A percentile compares a stretch with the other conserved stretches of the same genome.
phyloP scores from a whole-genome alignment of 78 protist species.

The Mantamonas sphyraenae region DNA sequence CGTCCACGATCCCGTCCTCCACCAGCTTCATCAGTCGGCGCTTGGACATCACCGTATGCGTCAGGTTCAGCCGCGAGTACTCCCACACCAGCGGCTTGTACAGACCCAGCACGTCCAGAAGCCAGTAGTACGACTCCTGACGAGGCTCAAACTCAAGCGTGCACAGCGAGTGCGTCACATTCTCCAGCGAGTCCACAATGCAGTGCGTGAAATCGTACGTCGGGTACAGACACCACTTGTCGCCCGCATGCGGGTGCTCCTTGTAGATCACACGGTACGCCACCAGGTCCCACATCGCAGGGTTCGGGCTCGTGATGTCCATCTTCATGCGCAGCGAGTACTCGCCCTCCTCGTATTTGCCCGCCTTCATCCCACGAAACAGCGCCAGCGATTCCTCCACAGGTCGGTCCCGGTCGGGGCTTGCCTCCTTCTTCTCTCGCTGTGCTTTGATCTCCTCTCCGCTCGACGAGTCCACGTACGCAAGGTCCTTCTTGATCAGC shows the following conservation, averaged over 20 bases:
- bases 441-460: constrained; percentile 46
- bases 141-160: constrained; percentile 90
- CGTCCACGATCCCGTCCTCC: constrained; percentile 26
- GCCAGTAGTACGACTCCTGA: constrained; percentile 90
- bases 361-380: constrained; percentile 89
- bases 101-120: constrained; percentile 66
- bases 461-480: constrained; percentile 90
- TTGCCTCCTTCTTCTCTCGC: constrained; percentile 39
- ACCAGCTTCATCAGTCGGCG: constrained; percentile 80
- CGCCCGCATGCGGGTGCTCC: constrained; percentile 73
- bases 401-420: constrained; percentile 85
- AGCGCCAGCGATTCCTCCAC: constrained; percentile 79
- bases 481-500: constrained; percentile 79
- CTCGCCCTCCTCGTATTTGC: constrained; percentile 82
- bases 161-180: constrained; percentile 97
- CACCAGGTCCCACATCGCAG: constrained; percentile 80
- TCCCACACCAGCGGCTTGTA: constrained; percentile 97
- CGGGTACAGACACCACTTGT: constrained; percentile 96
- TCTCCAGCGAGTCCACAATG: constrained; percentile 89
- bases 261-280: constrained; percentile 82
- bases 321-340: constrained; percentile 85
- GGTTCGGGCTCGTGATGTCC: constrained; percentile 72
- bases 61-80: constrained; percentile 82
- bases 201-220: constrained; percentile 98
- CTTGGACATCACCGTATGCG: constrained; percentile 85